Base-by-base conservation (phyloP, 768 basidiomycete species). In the Suillus fuscotomentosus region DNA sequence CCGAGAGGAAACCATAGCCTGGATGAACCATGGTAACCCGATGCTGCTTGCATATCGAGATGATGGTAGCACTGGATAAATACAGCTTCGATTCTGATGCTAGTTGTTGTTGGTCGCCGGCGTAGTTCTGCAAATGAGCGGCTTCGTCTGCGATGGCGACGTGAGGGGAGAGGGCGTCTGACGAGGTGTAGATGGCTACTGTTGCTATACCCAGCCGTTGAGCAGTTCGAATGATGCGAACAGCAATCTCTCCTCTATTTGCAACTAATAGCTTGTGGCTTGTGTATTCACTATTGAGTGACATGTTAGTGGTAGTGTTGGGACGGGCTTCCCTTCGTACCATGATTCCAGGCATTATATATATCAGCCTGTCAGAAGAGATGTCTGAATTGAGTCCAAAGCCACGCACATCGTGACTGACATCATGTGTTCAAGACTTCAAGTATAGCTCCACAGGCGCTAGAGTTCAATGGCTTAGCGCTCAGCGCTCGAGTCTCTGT, bases 191-290 rank as follows among this genome's bases (percentile, higher is more conserved):
- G 50, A 90, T 76, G 3, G 86, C 79, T n/a, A 89, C 69, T 0
- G 86, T 88, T 4, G 69, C 71, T 31, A 91, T 70, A 1, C 80
- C 83, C 3, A 88, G 79, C 34, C 73, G 72, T 56, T 80, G 80
- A 2, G 86, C 87, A 0, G 88, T 85, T 60, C 80, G 82, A 31
- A 90, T 76, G 67, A 90, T 82, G 10, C 89, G 84, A 15, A 86
- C 78, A 10, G 88, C 88, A 60, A 91, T 90, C 72, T 91, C 89
- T 48, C 89, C 89, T 31, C 89, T 85, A 72, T 91, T 90, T 22
- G 87, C 88, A 65, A 91, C 77, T 65, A 90, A 81, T 0, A 89
- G 77, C 66, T 83, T 87, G 66, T 86, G 82, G n/a, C 65, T 57
- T 3, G 68, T 61, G 41, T 73, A 73, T 20, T 66, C 34, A 43